These are phyloP conservation scores for Penicillium sp. DNA, from an alignment of 2,329 filamentous ascomycete species.

Conservation along the genomic window DNA sequence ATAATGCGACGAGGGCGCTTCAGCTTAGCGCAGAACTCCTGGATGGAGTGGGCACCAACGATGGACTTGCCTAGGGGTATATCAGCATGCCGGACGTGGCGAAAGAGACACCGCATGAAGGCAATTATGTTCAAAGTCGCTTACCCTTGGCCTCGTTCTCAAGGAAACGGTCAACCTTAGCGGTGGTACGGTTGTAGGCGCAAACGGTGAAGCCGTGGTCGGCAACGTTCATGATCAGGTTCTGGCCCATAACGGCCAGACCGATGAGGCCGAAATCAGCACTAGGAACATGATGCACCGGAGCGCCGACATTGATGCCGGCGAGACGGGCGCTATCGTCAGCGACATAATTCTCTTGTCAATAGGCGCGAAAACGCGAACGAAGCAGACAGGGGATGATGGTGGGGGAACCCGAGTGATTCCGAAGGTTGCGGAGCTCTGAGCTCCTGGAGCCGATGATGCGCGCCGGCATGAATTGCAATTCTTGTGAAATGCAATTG, in stretches of 20 bases:
- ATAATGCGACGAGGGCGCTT: constrained; percentile 97
- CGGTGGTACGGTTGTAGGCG: constrained; percentile 97
- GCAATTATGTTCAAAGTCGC: constrained; percentile 21
- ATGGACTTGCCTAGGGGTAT: constrained; percentile 76
- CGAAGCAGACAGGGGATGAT: neutral
- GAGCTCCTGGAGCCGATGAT: constrained; percentile 7
- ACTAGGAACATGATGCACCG: constrained; percentile 60
- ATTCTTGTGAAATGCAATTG: neutral
- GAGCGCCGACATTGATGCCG: constrained; percentile 71
- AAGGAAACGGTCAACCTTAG: constrained; percentile 96
- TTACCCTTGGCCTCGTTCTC: constrained; percentile 83
- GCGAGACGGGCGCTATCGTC: constrained; percentile 72
- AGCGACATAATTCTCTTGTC: constrained; percentile 43
- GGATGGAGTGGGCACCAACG: constrained; percentile 86
- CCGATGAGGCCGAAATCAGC: constrained; percentile 91
- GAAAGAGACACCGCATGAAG: neutral
- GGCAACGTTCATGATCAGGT: constrained; percentile 87
- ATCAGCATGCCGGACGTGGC: constrained; percentile 28
- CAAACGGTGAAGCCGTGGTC: constrained; percentile 95
- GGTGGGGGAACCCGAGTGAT: constrained; percentile 8
- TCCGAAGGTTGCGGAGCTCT: constrained; percentile 12
- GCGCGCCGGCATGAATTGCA: constrained; percentile 6
- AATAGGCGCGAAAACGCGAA: constrained; percentile 29
- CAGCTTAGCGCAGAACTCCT: constrained; percentile 96
- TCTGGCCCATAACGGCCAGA: constrained; percentile 89